Evolutionary conservation across 345 rosid species (phyloP).

Genomic region (Hypericum perforatum): DNA sequence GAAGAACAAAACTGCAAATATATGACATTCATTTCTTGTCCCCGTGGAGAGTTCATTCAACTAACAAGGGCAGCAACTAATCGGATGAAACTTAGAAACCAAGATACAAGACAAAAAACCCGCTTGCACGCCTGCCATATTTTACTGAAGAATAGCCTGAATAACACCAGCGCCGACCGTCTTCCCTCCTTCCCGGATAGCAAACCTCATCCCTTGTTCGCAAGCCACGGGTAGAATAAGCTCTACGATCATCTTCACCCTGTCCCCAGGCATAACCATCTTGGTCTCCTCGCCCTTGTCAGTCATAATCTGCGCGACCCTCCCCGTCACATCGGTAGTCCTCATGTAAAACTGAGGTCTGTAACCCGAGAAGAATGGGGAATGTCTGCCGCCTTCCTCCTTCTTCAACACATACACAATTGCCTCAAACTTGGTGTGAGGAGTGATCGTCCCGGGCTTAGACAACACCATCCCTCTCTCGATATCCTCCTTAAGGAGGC

Average conservation of each 20-base stretch:
- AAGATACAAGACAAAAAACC: neutral
- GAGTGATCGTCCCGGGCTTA: conserved; percentile 72
- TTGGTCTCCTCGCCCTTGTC: conserved; percentile 90
- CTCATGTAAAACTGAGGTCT: conserved; percentile 97
- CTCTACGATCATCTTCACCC: conserved; percentile 84
- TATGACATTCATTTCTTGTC: conserved; percentile 25
- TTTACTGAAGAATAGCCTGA: conserved; percentile 49
- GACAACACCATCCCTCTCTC: conserved; percentile 97
- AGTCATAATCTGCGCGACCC: conserved; percentile 62
- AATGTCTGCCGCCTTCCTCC: conserved; percentile 96
- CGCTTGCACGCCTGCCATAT: neutral
- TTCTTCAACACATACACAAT: conserved; percentile 91
- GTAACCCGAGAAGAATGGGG: conserved; percentile 78
- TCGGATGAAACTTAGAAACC: conserved; percentile 18
- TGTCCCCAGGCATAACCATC: conserved; percentile 98
- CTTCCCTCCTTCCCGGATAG: conserved; percentile 93
- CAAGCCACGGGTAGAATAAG: conserved; percentile 88
- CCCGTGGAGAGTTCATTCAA: conserved; percentile 24
- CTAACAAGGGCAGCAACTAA: conserved; percentile 17
- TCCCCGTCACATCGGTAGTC: conserved; percentile 90
- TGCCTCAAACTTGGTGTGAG: conserved; percentile 63
- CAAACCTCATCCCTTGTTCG: conserved; percentile 95
- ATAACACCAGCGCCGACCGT: conserved; percentile 96
- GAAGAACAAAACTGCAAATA: conserved; percentile 27
- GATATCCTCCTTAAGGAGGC: conserved; percentile 74